These are phyloP conservation scores for Juncus inflexus DNA, from an alignment of 176 grass and related monocot species.

Conservation along the genomic window DNA sequence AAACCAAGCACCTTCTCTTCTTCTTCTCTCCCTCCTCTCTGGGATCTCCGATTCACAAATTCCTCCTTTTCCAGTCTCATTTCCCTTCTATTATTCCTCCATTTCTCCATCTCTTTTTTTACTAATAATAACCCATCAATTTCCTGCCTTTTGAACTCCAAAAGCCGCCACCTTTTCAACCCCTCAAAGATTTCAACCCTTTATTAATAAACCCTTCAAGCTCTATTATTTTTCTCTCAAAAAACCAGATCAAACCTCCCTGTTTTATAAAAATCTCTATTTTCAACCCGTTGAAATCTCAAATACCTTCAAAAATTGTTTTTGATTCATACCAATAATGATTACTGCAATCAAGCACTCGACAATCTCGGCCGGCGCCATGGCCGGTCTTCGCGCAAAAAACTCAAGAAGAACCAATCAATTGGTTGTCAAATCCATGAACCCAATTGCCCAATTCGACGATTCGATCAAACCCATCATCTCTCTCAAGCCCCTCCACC, in stretches of 20 bases:
- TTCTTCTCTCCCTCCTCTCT: background rate
- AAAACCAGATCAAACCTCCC: conserved; percentile 16
- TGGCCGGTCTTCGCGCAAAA: conserved; percentile 8
- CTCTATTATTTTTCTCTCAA: background rate
- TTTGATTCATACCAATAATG: background rate
- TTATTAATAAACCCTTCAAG: background rate
- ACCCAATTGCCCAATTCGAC: conserved; percentile 30
- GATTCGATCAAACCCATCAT: conserved; percentile 31
- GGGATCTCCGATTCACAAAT: conserved; percentile 9
- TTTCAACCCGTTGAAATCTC: no score
- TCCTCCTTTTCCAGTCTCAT: no score
- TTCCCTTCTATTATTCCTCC: background rate
- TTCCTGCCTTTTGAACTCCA: background rate
- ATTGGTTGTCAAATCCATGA: conserved; percentile 8
- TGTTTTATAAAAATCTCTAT: background rate
- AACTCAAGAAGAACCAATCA: background rate
- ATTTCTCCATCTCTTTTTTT: background rate
- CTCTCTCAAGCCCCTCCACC: conserved; percentile 60
- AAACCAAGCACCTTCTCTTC: conserved; percentile 5
- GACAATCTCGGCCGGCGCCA: background rate
- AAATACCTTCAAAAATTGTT: background rate
- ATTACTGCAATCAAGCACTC: conserved; percentile 20
- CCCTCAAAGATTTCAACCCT: background rate
- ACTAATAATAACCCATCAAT: background rate
- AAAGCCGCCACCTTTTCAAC: conserved; percentile 11